phyloP scores from a whole-genome alignment of 139 green algal species.

The Axilococcus clingmanii region DNA sequence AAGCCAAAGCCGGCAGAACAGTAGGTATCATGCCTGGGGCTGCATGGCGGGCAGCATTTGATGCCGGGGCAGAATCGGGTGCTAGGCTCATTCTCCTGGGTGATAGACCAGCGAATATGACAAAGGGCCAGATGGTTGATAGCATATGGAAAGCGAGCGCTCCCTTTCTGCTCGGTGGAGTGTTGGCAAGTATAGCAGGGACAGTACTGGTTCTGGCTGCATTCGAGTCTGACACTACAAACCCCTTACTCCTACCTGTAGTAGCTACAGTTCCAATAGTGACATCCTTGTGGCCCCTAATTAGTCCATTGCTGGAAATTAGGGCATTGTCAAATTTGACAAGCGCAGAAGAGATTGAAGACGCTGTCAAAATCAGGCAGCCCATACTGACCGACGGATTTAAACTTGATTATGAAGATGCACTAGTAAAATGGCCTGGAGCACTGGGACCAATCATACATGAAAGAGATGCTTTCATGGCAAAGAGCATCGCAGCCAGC shows the following conservation, averaged over 20 bases:
- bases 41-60: conserved; percentile 60
- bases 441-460: conserved; percentile 57
- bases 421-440: conserved; percentile 74
- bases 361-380: conserved; percentile 48
- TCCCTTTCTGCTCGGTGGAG: conserved; percentile 3
- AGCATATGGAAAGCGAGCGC: conserved; percentile 17
- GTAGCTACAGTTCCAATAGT: conserved; percentile 4
- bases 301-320: conserved; percentile 56
- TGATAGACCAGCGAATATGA: conserved; percentile 39
- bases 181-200: conserved; percentile 5
- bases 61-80: conserved; percentile 31
- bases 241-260: background rate
- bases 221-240: background rate
- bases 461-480: conserved; percentile 78
- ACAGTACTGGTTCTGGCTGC: too few relatives aligned
- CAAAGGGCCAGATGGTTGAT: conserved; percentile 6
- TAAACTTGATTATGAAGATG: conserved; percentile 77
- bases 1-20: conserved; percentile 30
- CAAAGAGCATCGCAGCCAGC: conserved; percentile 41
- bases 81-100: conserved; percentile 51
- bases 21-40: conserved; percentile 43
- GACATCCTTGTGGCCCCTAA: conserved; percentile 39
- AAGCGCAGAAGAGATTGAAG: conserved; percentile 61
- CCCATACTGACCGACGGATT: conserved; percentile 39
- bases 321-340: conserved; percentile 35